Evolutionary conservation across 2,329 filamentous ascomycete species (phyloP), one percentile per base, ranked within the genome.

Genomic region (Stagonosporopsis tanaceti): DNA sequence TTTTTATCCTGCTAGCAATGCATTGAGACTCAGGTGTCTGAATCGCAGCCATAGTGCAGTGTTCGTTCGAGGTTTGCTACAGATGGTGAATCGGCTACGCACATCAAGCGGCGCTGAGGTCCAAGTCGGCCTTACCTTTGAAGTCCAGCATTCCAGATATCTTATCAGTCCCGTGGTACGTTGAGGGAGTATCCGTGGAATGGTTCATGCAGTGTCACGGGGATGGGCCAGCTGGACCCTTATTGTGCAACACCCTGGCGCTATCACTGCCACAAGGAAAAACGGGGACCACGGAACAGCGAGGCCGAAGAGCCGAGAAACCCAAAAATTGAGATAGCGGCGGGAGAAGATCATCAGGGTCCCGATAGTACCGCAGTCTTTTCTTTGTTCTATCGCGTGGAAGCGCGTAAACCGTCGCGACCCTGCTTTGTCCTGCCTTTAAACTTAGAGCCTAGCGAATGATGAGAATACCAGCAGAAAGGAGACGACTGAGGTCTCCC

Each of bases 351-450:
- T n/a, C 30, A 1, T 27, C 32, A n/a, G 12, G 20, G 34, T 24
- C 25, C n/a, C 3, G 7, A 27, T 17, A 24, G 17, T 30, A 4
- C 32, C 32, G 32, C 14, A 34, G 32, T 27, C 20, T 34, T 39
- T 55, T 50, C 40, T 50, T 56, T 50, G 52, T 55, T 45, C 34
- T n/a, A 28, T 46, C 27, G 22, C 22, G 35, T 46, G 47, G 27
- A 32, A 50, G 17, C 47, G 20, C 28, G 11, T 5, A 37, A 37
- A 22, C 20, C 15, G 32, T 22, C 14, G 20, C 40, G 41, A 22
- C 27, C 35, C 47, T 46, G 40, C 47, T 50, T 56, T 56, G 39
- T 12, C n/a, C 7, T 20, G 20, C 20, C 3, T 20, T 17, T 8
- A 30, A 17, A 14, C 35, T 14, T 41, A 14, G 28, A 17, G 24